Evolutionary conservation across 495 filamentous ascomycete genomes (phyloP).

Genomic region (Bombardia bombarda): DNA sequence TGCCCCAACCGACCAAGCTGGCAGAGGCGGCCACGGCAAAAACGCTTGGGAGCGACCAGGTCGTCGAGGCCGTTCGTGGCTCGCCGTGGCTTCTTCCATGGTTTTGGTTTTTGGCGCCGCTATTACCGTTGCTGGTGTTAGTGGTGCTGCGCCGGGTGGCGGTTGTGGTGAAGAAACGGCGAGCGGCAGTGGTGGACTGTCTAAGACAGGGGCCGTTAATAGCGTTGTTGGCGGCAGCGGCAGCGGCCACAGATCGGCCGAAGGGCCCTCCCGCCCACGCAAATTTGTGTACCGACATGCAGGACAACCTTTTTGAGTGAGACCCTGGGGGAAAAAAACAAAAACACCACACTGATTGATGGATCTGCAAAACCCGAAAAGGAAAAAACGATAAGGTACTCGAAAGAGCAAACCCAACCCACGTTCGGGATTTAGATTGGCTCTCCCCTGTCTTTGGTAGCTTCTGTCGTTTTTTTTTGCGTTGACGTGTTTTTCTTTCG

Average conservation of each 20-base stretch:
- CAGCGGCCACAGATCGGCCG: slow-evolving; percentile 14
- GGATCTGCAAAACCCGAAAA: too few species aligned
- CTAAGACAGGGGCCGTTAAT: not conserved
- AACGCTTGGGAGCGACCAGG: slow-evolving; percentile 25
- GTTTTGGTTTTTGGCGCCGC: not conserved
- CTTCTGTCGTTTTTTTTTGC: slow-evolving; percentile 1
- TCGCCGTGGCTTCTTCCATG: not conserved
- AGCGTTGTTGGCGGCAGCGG: not conserved
- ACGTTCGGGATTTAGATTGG: slow-evolving; percentile 12
- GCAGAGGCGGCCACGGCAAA: slow-evolving; percentile 33
- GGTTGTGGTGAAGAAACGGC: slow-evolving; percentile 16
- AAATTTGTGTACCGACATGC: slow-evolving; percentile 25
- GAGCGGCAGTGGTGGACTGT: slow-evolving; percentile 3
- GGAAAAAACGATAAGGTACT: too few species aligned
- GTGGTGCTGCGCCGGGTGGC: slow-evolving; percentile 14
- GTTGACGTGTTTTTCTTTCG: not conserved
- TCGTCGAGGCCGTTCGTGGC: slow-evolving; percentile 13
- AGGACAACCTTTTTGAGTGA: slow-evolving; percentile 16
- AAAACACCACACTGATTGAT: too few species aligned
- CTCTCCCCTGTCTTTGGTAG: not conserved
- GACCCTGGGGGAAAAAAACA: too few species aligned
- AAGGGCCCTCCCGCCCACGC: slow-evolving; percentile 21
- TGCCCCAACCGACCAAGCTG: slow-evolving; percentile 33
- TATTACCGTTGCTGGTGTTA: slow-evolving; percentile 3
- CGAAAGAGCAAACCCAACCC: too few species aligned